Evolutionary conservation across 495 filamentous ascomycete species (phyloP).

Genomic region (Aspergillus taichungensis): DNA sequence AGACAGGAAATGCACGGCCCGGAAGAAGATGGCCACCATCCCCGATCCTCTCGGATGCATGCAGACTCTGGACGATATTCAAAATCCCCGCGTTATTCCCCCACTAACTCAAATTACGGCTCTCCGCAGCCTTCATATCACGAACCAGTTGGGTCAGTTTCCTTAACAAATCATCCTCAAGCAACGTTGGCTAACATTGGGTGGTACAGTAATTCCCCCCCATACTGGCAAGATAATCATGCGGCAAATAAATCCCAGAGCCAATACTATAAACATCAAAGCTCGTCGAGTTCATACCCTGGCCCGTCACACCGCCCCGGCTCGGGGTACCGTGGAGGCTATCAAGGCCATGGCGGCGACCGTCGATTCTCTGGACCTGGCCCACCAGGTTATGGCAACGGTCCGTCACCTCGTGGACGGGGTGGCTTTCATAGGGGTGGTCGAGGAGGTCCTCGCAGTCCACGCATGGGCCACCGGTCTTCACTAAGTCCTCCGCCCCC

Average conservation of each 20-base stretch:
- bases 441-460: slow-evolving; percentile 23
- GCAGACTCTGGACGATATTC: slow-evolving; percentile 43
- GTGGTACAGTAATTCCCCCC: slow-evolving; percentile 35
- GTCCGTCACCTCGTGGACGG: slow-evolving; percentile 21
- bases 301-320: slow-evolving; percentile 45
- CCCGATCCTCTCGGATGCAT: slow-evolving; percentile 24
- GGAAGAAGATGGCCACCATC: slow-evolving; percentile 22
- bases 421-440: slow-evolving; percentile 46
- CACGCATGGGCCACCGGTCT: slow-evolving; percentile 15
- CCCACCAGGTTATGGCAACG: slow-evolving; percentile 21
- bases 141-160: slow-evolving; percentile 51
- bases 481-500: slow-evolving; percentile 21
- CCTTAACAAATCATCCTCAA: slow-evolving; percentile 3
- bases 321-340: slow-evolving; percentile 44
- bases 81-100: slow-evolving; percentile 49
- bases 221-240: slow-evolving; percentile 42
- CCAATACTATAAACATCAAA: slow-evolving; percentile 50
- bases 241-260: slow-evolving; percentile 34
- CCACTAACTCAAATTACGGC: slow-evolving; percentile 53
- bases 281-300: slow-evolving; percentile 40
- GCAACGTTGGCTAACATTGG: slow-evolving; percentile 14
- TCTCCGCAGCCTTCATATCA: slow-evolving; percentile 55
- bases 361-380: slow-evolving; percentile 30
- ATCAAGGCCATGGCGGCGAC: slow-evolving; percentile 42
- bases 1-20: slow-evolving; percentile 28